phyloP scores from a whole-genome alignment of 2,329 filamentous ascomycete genomes.

The Apiospora saccharicola region DNA sequence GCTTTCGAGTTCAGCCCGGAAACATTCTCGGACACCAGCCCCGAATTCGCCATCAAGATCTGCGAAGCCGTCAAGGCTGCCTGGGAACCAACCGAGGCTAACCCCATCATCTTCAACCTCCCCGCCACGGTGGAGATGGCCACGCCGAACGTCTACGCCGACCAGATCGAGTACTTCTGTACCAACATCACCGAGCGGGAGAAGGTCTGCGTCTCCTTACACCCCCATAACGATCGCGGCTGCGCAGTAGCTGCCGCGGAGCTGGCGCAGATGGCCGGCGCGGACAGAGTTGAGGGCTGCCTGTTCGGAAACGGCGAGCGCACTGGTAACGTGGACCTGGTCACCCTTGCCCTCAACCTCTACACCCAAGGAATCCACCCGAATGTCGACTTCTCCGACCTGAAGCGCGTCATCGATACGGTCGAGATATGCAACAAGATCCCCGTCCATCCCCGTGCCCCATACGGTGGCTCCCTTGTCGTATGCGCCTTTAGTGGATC shows the following conservation, averaged over 20 bases:
- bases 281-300: constrained; percentile 91
- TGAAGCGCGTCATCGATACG: constrained; percentile 83
- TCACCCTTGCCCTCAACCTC: constrained; percentile 90
- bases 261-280: constrained; percentile 94
- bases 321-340: constrained; percentile 94
- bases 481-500: constrained; percentile 90
- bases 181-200: constrained; percentile 82
- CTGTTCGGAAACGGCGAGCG: constrained; percentile 77
- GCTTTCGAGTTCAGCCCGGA: constrained; percentile 85
- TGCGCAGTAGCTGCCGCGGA: constrained; percentile 86
- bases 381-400: constrained; percentile 89
- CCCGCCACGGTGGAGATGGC: constrained; percentile 95
- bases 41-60: constrained; percentile 82
- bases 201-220: constrained; percentile 87
- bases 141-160: constrained; percentile 94
- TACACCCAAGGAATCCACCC: constrained; percentile 93
- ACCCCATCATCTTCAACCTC: constrained; percentile 94
- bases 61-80: constrained; percentile 94
- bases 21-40: constrained; percentile 88
- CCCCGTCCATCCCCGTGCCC: constrained; percentile 85
- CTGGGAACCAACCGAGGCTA: constrained; percentile 82
- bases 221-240: constrained; percentile 94
- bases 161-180: constrained; percentile 97
- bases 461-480: constrained; percentile 91
- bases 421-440: constrained; percentile 96